phyloP scores from a whole-genome alignment of 116 monocot species.

The Iris pallida region DNA sequence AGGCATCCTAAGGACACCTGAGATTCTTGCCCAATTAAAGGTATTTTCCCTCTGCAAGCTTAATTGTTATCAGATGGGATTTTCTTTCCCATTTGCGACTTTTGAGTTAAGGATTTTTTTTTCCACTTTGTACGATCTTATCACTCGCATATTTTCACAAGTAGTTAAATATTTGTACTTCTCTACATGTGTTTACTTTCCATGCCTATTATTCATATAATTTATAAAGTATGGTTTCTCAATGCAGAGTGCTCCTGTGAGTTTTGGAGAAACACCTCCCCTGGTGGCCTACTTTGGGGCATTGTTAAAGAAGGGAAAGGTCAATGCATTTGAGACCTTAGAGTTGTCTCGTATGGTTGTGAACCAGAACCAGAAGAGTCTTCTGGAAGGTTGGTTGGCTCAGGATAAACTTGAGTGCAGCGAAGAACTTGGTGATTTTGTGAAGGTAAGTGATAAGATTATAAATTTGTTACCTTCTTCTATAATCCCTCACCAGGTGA shows the following conservation, averaged over 20 bases:
- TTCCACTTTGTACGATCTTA: neutral
- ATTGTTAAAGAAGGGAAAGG: slow-evolving; percentile 85
- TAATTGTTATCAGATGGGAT: neutral
- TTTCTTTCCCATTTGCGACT: neutral
- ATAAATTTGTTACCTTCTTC: no score
- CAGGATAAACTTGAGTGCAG: slow-evolving; percentile 99
- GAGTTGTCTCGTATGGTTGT: slow-evolving; percentile 97
- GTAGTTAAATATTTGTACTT: no score
- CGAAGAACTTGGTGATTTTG: slow-evolving; percentile 99
- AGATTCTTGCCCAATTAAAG: slow-evolving; percentile 98
- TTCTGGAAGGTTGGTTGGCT: slow-evolving; percentile 96
- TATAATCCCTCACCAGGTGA: no score
- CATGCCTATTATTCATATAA: no score
- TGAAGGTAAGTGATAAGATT: no score
- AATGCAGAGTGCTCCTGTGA: slow-evolving; percentile 88
- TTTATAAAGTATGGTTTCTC: neutral
- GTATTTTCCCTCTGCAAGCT: slow-evolving; percentile 16
- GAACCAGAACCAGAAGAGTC: slow-evolving; percentile 98
- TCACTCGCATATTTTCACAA: neutral
- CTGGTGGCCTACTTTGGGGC: slow-evolving; percentile 98
- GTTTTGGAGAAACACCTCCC: slow-evolving; percentile 95
- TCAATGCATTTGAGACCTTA: slow-evolving; percentile 92
- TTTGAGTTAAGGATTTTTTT: neutral
- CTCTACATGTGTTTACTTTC: no score
- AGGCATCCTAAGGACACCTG: slow-evolving; percentile 88